Evolutionary conservation across 805 yeast species (phyloP).

Genomic region (Scheffersomyces spartinae): DNA sequence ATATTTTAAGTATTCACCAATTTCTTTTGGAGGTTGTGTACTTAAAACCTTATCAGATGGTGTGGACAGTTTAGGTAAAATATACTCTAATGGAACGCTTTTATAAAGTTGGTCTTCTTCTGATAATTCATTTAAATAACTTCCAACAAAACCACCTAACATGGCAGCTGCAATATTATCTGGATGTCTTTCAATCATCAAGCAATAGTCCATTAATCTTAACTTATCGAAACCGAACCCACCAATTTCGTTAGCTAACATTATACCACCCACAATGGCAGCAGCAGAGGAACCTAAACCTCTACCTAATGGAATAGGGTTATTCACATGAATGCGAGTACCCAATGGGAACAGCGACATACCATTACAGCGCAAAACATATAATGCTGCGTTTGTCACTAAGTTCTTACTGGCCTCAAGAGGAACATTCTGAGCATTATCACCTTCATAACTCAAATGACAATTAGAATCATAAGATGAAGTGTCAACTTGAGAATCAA

Average conservation of each 20-base stretch:
- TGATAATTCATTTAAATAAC: slow-evolving; percentile 72
- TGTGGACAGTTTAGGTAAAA: slow-evolving; percentile 64
- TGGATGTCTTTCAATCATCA: slow-evolving; percentile 97
- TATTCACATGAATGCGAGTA: slow-evolving; percentile 66
- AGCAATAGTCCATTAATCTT: slow-evolving; percentile 85
- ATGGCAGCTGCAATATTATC: slow-evolving; percentile 97
- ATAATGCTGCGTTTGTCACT: slow-evolving; percentile 87
- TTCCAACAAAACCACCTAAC: slow-evolving; percentile 98
- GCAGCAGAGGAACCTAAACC: slow-evolving; percentile 98
- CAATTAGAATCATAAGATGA: slow-evolving; percentile 58
- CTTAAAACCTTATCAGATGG: slow-evolving; percentile 40
- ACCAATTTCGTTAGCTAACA: slow-evolving; percentile 81
- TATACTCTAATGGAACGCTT: slow-evolving; percentile 76
- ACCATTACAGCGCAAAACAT: slow-evolving; percentile 77
- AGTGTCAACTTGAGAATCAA: slow-evolving; percentile 42
- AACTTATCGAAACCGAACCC: slow-evolving; percentile 59
- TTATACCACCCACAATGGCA: slow-evolving; percentile 94
- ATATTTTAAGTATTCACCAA: slow-evolving; percentile 84
- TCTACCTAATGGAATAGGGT: slow-evolving; percentile 93
- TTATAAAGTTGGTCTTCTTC: slow-evolving; percentile 62
- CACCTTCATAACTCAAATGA: slow-evolving; percentile 58
- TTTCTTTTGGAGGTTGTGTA: slow-evolving; percentile 59
- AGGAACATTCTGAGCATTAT: slow-evolving; percentile 77
- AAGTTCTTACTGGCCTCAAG: slow-evolving; percentile 66
- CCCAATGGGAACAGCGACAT: slow-evolving; percentile 72